phyloP scores from a whole-genome alignment of 441 rosid genomes.

The Gossypium gossypioides region DNA sequence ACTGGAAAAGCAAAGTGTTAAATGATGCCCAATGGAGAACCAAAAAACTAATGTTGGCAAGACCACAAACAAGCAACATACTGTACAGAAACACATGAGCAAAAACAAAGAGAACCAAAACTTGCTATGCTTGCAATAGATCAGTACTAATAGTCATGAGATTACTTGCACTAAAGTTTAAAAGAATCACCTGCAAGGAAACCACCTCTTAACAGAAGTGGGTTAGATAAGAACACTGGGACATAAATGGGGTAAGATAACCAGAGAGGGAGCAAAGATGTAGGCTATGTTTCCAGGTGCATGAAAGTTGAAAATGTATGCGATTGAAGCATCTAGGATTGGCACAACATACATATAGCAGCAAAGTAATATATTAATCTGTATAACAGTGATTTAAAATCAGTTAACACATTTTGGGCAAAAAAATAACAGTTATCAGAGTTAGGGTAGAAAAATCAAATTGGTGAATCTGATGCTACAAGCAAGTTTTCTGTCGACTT shows the following conservation, averaged over 20 bases:
- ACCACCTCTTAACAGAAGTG: neutral
- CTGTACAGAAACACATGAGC: neutral
- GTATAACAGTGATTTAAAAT: neutral
- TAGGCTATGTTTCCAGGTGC: neutral
- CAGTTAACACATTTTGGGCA: neutral
- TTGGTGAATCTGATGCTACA: neutral
- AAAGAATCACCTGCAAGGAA: neutral
- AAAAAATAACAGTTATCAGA: too few relatives aligned
- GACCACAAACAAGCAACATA: neutral
- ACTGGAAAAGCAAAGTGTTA: slow-evolving; percentile 33
- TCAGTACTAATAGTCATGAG: neutral
- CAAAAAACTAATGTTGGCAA: neutral
- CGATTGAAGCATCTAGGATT: neutral
- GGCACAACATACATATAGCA: neutral
- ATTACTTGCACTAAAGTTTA: neutral
- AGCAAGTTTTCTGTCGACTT: neutral
- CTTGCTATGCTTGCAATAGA: neutral
- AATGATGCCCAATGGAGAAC: neutral
- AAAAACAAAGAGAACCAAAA: slow-evolving; percentile 2
- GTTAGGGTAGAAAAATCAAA: neutral
- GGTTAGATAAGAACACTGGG: neutral
- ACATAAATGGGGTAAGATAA: neutral
- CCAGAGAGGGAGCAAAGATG: neutral
- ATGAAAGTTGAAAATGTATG: neutral
- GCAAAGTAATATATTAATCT: neutral